Conservation (phyloP, 768 basidiomycete species). For the Pleurotus salmoneostramineus region DNA sequence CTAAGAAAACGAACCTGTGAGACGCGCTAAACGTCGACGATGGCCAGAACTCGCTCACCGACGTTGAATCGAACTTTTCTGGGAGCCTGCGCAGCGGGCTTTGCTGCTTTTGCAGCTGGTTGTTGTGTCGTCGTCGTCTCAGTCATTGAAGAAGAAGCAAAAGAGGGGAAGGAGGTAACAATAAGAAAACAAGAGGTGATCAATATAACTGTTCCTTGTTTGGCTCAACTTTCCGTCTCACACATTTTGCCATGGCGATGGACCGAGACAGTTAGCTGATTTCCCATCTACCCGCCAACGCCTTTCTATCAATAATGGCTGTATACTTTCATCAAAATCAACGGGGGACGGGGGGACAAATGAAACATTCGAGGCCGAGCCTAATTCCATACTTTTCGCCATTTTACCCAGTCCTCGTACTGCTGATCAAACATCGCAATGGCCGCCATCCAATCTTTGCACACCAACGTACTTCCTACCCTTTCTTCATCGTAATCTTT, state of each 20-base stretch:
- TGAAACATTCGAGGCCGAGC: too few relatives aligned
- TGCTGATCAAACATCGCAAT: conserved; percentile 8
- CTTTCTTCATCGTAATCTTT: conserved; percentile 19
- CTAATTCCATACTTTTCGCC: conserved; percentile 5
- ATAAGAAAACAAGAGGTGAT: neutral
- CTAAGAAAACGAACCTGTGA: neutral
- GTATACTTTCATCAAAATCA: neutral
- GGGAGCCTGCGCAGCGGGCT: conserved; percentile 40
- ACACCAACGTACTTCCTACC: conserved; percentile 5
- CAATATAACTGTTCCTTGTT: conserved; percentile 3
- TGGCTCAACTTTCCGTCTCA: neutral
- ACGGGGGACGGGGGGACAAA: too few relatives aligned
- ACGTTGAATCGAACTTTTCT: conserved; percentile 90
- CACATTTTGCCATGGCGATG: conserved; percentile 6
- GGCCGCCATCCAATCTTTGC: conserved; percentile 11
- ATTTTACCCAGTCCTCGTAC: conserved; percentile 1
- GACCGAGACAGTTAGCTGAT: conserved; percentile 6
- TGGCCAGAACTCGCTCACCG: conserved; percentile 35
- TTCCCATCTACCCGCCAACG: conserved; percentile 1
- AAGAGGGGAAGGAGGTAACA: conserved; percentile 7
- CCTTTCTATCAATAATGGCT: conserved; percentile 2
- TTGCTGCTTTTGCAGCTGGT: conserved; percentile 33
- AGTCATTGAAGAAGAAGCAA: conserved; percentile 21
- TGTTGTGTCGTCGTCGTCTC: conserved; percentile 28
- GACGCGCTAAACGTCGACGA: neutral